Percentiles rank a stretch among this genome's conserved stretches.
Conservation (phyloP, 371 early-diverging fungal species). For the Apophysomyces ossiformis region DNA sequence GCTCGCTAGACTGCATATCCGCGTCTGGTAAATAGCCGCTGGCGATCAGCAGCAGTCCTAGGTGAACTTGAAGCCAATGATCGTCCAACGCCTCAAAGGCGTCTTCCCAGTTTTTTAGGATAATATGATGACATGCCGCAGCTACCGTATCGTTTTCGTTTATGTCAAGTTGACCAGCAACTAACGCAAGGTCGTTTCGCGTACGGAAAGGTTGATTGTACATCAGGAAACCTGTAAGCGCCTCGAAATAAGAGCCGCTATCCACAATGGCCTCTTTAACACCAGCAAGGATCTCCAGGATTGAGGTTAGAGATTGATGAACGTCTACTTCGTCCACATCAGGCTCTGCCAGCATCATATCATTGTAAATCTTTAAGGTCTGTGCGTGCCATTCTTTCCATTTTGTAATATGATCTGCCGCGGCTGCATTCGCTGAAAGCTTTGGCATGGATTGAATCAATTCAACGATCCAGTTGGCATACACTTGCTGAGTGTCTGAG, state of each 20-base stretch:
- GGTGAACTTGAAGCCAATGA: conserved; percentile 23
- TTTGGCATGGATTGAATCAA: conserved; percentile 1
- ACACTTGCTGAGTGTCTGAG: background rate
- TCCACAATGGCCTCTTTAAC: conserved; percentile 19
- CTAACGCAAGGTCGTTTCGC: conserved; percentile 4
- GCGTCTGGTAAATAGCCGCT: conserved; percentile 14
- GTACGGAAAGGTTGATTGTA: conserved; percentile 22
- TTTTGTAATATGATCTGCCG: background rate
- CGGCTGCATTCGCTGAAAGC: background rate
- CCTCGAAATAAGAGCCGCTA: conserved; percentile 17
- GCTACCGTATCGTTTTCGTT: conserved; percentile 7
- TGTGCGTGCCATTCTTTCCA: conserved; percentile 15
- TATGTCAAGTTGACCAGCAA: conserved; percentile 9
- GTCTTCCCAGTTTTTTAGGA: conserved; percentile 20
- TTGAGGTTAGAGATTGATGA: background rate
- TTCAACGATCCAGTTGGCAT: background rate
- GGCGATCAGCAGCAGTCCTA: conserved; percentile 25
- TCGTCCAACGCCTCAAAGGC: conserved; percentile 17
- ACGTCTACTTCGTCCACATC: background rate
- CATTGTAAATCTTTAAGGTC: background rate
- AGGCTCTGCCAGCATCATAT: background rate
- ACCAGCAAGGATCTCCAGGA: conserved; percentile 20
- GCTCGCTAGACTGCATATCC: background rate
- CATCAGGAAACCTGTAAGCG: conserved; percentile 15
- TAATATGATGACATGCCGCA: conserved; percentile 17